A percentile compares a stretch with the other conserved stretches of the same genome.
phyloP scores from a whole-genome alignment of 2,329 filamentous ascomycete species.

The Penicillium sp. region DNA sequence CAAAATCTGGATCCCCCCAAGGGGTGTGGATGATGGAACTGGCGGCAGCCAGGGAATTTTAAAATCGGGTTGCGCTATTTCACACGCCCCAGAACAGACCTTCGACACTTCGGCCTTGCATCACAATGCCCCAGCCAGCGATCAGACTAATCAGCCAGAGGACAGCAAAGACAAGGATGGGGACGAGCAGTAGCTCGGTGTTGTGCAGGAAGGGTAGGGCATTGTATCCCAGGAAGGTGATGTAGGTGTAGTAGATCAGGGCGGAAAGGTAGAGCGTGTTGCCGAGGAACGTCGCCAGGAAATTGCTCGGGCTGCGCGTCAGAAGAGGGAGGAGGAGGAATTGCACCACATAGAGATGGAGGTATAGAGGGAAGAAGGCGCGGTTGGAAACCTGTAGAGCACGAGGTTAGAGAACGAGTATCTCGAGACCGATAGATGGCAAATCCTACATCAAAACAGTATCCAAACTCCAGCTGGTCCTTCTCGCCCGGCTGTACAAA shows the following conservation, averaged over 20 bases:
- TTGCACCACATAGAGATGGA: conserved; percentile 65
- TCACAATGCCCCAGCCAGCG: conserved; percentile 46
- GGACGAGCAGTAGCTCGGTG: conserved; percentile 63
- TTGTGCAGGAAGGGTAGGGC: conserved; percentile 66
- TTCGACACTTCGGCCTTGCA: conserved; percentile 43
- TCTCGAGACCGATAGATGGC: neutral
- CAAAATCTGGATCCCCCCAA: neutral
- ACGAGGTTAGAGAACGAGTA: neutral
- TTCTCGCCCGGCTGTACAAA: conserved; percentile 57
- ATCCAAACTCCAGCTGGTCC: conserved; percentile 66
- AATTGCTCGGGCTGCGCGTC: conserved; percentile 42
- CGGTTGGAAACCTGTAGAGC: conserved; percentile 57
- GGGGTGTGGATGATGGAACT: neutral
- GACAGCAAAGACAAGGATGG: conserved; percentile 58
- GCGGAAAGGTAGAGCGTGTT: conserved; percentile 67
- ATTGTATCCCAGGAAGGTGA: conserved; percentile 69
- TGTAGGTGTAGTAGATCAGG: conserved; percentile 65
- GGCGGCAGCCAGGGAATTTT: neutral
- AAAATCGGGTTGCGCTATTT: neutral
- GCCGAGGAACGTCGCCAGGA: conserved; percentile 56
- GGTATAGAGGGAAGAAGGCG: conserved; percentile 66
- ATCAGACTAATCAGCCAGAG: conserved; percentile 57
- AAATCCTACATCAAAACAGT: conserved; percentile 64
- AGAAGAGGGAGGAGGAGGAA: conserved; percentile 64
- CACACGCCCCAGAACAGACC: conserved; percentile 47